These are phyloP conservation scores for Buxus sempervirens DNA, from an alignment of 164 flowering plant species.

Conservation along the genomic window DNA sequence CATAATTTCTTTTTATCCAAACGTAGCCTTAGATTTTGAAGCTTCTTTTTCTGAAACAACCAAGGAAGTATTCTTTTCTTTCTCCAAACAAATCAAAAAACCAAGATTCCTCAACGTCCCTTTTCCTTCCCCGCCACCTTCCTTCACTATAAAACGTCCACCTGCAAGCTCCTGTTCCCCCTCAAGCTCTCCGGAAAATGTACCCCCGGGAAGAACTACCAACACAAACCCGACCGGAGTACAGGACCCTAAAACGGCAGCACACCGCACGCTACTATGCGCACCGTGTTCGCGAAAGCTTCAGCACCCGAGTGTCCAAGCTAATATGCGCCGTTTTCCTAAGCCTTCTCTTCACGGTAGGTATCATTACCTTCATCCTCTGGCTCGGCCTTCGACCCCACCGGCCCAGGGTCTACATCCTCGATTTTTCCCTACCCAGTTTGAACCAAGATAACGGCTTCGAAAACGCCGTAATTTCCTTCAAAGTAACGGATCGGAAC, in stretches of 20 bases:
- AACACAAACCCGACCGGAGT: constrained; percentile 6
- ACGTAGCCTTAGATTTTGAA: no score
- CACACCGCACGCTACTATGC: constrained; percentile 52
- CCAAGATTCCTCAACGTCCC: constrained; percentile 17
- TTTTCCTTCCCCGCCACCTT: constrained; percentile 12
- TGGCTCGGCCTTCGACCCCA: constrained; percentile 94
- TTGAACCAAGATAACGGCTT: constrained; percentile 43
- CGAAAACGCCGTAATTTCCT: constrained; percentile 41
- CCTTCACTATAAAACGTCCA: not conserved
- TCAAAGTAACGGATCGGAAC: constrained; percentile 65
- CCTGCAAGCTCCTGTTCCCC: no score
- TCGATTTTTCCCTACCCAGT: constrained; percentile 48
- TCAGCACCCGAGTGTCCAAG: constrained; percentile 60
- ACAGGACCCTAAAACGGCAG: constrained; percentile 39
- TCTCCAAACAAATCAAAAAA: constrained; percentile 14
- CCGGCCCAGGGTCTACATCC: constrained; percentile 69
- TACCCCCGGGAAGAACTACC: constrained; percentile 13
- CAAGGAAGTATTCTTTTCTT: constrained; percentile 30
- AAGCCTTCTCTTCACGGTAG: constrained; percentile 46
- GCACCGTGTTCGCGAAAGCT: constrained; percentile 69
- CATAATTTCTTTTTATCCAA: no score
- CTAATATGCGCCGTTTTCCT: constrained; percentile 61
- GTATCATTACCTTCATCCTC: constrained; percentile 62
- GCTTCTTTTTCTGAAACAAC: no score
- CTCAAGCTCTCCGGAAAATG: constrained; percentile 6